Evolutionary conservation across 129 eudicot genomes (phyloP).

Genomic region (Pittosporum tobira): DNA sequence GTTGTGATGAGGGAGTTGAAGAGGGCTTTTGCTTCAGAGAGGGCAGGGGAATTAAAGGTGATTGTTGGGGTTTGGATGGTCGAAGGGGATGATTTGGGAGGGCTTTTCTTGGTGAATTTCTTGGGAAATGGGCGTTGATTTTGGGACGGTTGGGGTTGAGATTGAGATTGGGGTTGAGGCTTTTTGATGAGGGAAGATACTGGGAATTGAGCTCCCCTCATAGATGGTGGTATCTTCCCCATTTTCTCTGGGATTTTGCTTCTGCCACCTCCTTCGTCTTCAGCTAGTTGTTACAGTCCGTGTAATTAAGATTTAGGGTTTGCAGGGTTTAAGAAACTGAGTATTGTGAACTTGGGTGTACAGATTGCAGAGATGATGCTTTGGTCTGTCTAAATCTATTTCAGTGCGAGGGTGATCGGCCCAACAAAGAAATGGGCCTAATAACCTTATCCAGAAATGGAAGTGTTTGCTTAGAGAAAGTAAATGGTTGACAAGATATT

Average conservation of each 20-base stretch:
- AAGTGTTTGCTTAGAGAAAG: no score
- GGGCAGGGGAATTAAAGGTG: slow-evolving; percentile 37
- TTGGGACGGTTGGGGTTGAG: slow-evolving; percentile 7
- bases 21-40: slow-evolving; percentile 72
- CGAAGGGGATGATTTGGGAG: slow-evolving; percentile 7
- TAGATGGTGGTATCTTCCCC: slow-evolving; percentile 52
- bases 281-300: no score
- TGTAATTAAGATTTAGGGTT: no score
- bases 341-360: no score
- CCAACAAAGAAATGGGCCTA: no score
- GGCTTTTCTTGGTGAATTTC: slow-evolving; percentile 21
- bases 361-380: no score
- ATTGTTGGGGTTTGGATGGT: slow-evolving; percentile 13
- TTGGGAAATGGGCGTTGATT: slow-evolving; percentile 10
- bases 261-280: neutral
- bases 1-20: slow-evolving; percentile 40
- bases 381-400: no score
- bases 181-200: slow-evolving; percentile 10
- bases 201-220: slow-evolving; percentile 22
- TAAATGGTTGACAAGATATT: no score
- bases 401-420: no score
- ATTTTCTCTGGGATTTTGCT: slow-evolving; percentile 17
- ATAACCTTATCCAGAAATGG: no score
- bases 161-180: neutral
- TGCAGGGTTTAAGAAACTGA: no score